Base-by-base conservation (phyloP, 306 rosid species). In the Cucumis melo region DNA sequence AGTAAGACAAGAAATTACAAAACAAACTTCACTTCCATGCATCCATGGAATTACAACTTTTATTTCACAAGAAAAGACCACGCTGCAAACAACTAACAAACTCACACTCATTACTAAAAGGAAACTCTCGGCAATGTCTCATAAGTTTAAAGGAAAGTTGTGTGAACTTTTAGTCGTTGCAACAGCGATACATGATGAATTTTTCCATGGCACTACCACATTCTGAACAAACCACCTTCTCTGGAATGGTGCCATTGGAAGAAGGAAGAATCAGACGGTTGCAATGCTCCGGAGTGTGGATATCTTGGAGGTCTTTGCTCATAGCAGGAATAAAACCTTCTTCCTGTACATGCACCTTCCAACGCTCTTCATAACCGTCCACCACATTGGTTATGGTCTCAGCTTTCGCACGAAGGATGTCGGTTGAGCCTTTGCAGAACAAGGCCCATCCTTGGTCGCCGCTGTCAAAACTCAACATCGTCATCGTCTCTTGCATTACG, bases 121-220 rank as follows among this genome's bases (percentile, higher is more conserved):
- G 15, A 46, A 46, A 46, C 15, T 46, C 5, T 4, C 51, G 0
- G 51, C 51, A 46, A 14, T 19, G 55, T 50, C 2, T 0, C 19
- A 14, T 15, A 50, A 50, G 19, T 50, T 15, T 0, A 32, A 32
- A 50, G n/a, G n/a, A 4, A 14, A 10, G 6, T 4, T 48, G 7
- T 14, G 19, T 4, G 1, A 27, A 11, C 2, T 6, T 46, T 16
- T 6, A 51, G 10, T 72, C 76, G 9, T 17, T 72, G 72, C 98
- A 95, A 79, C 98, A 92, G 58, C 99, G 93, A 78, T 89, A 92
- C 97, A 92, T 92, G 81, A 89, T 85, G 81, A 81, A 91, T 80
- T 88, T 92, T 83, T 92, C 99, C 99, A 95, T 95, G 14, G 78
- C 87, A 5, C 86, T 89, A 19, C 88, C 92, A 59, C 99, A 95